Evolutionary conservation across 2,329 filamentous ascomycete genomes (phyloP).

Genomic region (Fonsecaea monophora): DNA sequence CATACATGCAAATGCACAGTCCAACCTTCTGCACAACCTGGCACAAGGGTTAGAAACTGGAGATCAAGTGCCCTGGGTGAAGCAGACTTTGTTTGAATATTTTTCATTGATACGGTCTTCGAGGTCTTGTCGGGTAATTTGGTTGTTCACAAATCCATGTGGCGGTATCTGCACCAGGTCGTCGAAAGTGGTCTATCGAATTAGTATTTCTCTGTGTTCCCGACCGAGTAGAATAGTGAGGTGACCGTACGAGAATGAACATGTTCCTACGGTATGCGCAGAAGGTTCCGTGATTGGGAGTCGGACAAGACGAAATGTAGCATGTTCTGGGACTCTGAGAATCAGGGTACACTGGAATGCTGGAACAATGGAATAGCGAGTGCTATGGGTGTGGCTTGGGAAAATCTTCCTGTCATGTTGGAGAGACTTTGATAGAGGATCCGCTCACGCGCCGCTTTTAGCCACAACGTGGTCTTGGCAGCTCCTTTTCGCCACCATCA

Average conservation of each 20-base stretch:
- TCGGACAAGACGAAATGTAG: not conserved
- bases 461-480: not conserved
- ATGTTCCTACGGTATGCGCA: constrained; percentile 29
- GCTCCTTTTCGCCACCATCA: not conserved
- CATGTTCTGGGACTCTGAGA: constrained; percentile 18
- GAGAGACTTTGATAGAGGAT: not conserved
- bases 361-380: not conserved
- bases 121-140: constrained; percentile 75
- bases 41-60: constrained; percentile 4
- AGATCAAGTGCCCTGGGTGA: not conserved
- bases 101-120: constrained; percentile 98
- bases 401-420: not conserved
- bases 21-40: constrained; percentile 91
- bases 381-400: not conserved
- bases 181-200: constrained; percentile 79
- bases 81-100: constrained; percentile 83
- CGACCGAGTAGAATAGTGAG: not conserved
- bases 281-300: not conserved
- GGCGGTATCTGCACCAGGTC: constrained; percentile 94
- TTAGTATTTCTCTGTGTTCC: constrained; percentile 18
- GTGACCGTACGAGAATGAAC: constrained; percentile 41
- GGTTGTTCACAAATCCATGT: constrained; percentile 73
- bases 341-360: not conserved
- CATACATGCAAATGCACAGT: constrained; percentile 91
- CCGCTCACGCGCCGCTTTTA: not conserved